A percentile compares a stretch with the other conserved stretches of the same genome.
phyloP scores from a whole-genome alignment of 129 eudicot species.

The Ambrosia artemisiifolia region DNA sequence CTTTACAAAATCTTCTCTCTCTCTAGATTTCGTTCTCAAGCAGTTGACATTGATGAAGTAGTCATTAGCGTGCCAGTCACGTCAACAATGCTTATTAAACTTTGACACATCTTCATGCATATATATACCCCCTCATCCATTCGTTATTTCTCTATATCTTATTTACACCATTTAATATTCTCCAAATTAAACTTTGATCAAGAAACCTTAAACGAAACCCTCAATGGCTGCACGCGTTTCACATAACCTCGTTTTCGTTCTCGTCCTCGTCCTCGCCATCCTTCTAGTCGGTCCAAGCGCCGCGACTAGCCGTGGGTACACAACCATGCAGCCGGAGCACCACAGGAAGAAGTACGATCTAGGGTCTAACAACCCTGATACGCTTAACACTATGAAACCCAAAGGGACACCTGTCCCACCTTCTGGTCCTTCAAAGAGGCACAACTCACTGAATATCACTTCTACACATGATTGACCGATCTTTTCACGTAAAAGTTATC shows the following conservation, averaged over 20 bases:
- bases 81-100: conserved; percentile 22
- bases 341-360: conserved; percentile 17
- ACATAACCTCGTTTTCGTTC: conserved; percentile 14
- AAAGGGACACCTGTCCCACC: conserved; percentile 60
- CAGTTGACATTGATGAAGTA: conserved; percentile 31
- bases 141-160: not conserved
- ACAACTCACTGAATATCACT: conserved; percentile 43
- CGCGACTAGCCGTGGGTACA: conserved; percentile 38
- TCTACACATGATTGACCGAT: conserved; percentile 19
- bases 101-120: not conserved
- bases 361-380: conserved; percentile 9
- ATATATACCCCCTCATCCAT: not conserved
- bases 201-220: not conserved
- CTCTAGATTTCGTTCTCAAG: conserved; percentile 15
- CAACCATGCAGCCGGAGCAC: conserved; percentile 29
- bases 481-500: not conserved
- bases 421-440: conserved; percentile 80
- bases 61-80: conserved; percentile 38
- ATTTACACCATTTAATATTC: not conserved
- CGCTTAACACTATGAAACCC: conserved; percentile 39
- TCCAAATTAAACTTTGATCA: conserved; percentile 26
- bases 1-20: conserved; percentile 8
- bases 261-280: conserved; percentile 11
- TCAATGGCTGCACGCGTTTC: conserved; percentile 21
- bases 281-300: conserved; percentile 32